A percentile compares a stretch with the other conserved stretches of the same genome.
phyloP scores from a whole-genome alignment of 106 monocot species.

The Apostasia shenzhenica region DNA sequence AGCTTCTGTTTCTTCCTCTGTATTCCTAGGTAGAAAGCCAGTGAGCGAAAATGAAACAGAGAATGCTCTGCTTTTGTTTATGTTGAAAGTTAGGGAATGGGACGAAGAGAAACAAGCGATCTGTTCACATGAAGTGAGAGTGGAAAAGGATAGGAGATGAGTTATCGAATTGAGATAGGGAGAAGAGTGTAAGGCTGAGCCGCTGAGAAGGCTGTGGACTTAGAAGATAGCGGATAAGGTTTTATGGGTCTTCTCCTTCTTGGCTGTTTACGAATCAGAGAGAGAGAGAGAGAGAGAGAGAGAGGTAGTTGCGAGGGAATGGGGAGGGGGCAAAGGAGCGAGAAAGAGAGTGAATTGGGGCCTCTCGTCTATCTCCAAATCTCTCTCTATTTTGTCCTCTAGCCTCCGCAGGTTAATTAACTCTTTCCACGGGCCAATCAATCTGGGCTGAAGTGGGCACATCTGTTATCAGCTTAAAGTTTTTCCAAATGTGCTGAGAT shows the following conservation, averaged over 20 bases:
- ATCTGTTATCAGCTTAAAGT: too few relatives aligned
- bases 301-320: background rate
- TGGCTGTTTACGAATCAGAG: background rate
- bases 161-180: background rate
- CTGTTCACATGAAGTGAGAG: background rate
- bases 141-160: background rate
- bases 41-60: background rate
- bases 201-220: constrained; percentile 3
- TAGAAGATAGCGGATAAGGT: constrained; percentile 33
- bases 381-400: too few relatives aligned
- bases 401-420: too few relatives aligned
- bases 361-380: constrained; percentile 6
- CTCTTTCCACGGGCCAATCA: too few relatives aligned
- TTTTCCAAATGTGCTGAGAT: too few relatives aligned
- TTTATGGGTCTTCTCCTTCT: constrained; percentile 17
- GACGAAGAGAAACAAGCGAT: background rate
- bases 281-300: constrained; percentile 2
- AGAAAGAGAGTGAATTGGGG: background rate
- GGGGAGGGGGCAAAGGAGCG: background rate
- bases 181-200: constrained; percentile 1
- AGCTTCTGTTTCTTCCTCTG: background rate
- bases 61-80: background rate
- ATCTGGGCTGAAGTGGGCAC: too few relatives aligned
- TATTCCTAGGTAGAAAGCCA: background rate
- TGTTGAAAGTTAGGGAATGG: background rate